These are phyloP conservation scores for Eimeria mitis DNA, from an alignment of 169 alveolate species.

Conservation along the genomic window DNA sequence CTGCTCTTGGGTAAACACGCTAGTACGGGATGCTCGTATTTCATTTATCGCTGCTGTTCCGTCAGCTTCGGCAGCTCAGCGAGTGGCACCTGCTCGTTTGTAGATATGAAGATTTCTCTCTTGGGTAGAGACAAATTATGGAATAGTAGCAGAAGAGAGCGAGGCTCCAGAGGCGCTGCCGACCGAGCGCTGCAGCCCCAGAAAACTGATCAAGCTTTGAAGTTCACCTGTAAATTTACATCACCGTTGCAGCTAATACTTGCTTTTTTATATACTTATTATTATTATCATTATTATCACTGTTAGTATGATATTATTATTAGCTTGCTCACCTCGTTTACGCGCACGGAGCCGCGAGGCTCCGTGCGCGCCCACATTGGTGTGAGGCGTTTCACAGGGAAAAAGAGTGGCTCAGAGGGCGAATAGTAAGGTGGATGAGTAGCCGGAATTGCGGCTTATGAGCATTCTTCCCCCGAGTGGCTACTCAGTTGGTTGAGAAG, in stretches of 20 bases:
- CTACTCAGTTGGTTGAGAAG: not conserved
- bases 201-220: not conserved
- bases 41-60: not conserved
- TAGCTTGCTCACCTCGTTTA: too few species aligned
- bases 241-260: too few species aligned
- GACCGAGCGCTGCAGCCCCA: conserved; percentile 22
- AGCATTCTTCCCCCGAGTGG: not conserved
- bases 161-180: conserved; percentile 9
- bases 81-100: not conserved
- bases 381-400: not conserved
- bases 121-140: not conserved
- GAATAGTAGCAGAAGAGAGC: not conserved
- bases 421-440: not conserved
- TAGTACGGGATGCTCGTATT: not conserved
- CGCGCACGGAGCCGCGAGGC: too few species aligned
- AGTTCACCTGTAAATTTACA: too few species aligned
- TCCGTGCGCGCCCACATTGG: not conserved
- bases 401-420: not conserved
- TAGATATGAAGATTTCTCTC: not conserved
- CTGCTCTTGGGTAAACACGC: not conserved
- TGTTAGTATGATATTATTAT: too few species aligned
- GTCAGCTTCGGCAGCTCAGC: not conserved
- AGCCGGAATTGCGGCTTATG: not conserved
- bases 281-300: too few species aligned
- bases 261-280: too few species aligned